Base-by-base conservation (phyloP, 2,329 filamentous ascomycete species). In the Bipolaris sorokiniana region DNA sequence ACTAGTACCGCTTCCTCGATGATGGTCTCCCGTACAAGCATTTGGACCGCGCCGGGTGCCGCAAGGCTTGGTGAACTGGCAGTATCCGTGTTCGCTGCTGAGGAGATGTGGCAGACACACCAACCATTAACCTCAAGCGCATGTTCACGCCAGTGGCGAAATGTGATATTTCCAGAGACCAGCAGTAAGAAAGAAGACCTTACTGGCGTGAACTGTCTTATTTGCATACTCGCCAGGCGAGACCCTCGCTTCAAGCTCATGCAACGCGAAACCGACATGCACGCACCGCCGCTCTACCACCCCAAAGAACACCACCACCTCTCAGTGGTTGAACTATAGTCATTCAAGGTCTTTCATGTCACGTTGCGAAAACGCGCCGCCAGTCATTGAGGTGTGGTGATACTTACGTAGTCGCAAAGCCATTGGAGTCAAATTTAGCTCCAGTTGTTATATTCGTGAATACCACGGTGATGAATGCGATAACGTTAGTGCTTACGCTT, bases 221-320 rank as follows among this genome's bases (percentile, higher is more conserved):
- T 44, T 42, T 33, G 31, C 20, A 48, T 31, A 38, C 38, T 26
- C 18, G 31, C 33, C 13, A 26, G 13, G 20, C 5, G 10, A 6
- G 37, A 6, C 20, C 20, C 16, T 42, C 20, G 22, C 22, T 42
- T 42, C 49, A 16, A 31, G 42, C 37, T 38, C 16, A 46, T 26
- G 20, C 31, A 48, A 44, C 13, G 36, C 54, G 28, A 48, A 45
- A 57, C 31, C 37, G 7, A 38, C 16, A 28, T 45, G 28, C 11
- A 50, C 28, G 37, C 31, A 28, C 26, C 23, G 28, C 26, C 5
- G 13, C 20, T 42, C 48, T 44, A 18, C 15, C 16, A n/a, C 15
- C 15, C 16, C 16, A 10, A 47, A 16, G 23, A 38, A 26, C 22
- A 33, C 37, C 44, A 48, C 37, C 13, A n/a, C 28, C 31, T 45